phyloP scores from a whole-genome alignment of 306 rosid genomes.

The Rubus parviflorus region DNA sequence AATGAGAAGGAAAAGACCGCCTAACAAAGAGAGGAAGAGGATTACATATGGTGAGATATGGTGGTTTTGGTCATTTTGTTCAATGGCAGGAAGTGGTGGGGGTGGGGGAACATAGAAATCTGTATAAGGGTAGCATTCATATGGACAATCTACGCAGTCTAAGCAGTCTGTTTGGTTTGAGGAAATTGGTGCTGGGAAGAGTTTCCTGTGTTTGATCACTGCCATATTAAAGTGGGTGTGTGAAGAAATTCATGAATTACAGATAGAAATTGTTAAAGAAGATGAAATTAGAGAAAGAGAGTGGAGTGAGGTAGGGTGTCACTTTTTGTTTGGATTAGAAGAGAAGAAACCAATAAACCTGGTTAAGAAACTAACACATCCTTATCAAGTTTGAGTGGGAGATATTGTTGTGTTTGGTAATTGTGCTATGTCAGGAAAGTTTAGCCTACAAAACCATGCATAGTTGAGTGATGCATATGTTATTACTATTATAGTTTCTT shows the following conservation, averaged over 20 bases:
- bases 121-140: conserved; percentile 45
- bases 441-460: background rate
- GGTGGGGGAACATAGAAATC: conserved; percentile 35
- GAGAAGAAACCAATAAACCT: conserved; percentile 30
- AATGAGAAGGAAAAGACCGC: conserved; percentile 36
- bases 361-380: conserved; percentile 23
- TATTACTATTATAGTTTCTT: background rate
- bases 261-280: conserved; percentile 22
- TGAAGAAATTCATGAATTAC: conserved; percentile 14
- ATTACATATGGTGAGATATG: conserved; percentile 46
- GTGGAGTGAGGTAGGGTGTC: conserved; percentile 27
- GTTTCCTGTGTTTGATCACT: conserved; percentile 50
- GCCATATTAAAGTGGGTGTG: conserved; percentile 39
- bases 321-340: conserved; percentile 43
- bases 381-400: conserved; percentile 45
- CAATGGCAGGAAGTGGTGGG: conserved; percentile 19
- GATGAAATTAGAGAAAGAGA: conserved; percentile 13
- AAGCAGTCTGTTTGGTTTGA: conserved; percentile 55
- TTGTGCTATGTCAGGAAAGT: conserved; percentile 23
- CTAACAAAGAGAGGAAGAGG: conserved; percentile 43
- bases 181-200: conserved; percentile 42
- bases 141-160: conserved; percentile 49
- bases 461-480: background rate
- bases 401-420: conserved; percentile 50
- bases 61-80: conserved; percentile 16